phyloP scores from a whole-genome alignment of 176 grass and related monocot species.

The Eragrostis nindensis region DNA sequence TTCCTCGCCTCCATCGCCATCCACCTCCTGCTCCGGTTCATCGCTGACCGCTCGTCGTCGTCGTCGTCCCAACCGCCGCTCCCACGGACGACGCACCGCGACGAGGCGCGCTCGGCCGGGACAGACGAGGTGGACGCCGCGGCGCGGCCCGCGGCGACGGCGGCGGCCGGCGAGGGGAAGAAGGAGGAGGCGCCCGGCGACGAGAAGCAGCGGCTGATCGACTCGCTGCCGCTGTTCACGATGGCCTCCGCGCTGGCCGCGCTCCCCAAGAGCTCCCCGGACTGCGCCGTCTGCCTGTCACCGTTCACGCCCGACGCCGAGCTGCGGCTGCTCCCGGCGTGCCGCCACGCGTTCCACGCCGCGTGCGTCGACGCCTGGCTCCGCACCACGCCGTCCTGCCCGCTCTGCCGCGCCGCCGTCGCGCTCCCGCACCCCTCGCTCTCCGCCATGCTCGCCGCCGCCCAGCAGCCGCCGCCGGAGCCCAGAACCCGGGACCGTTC shows the following conservation, averaged over 20 bases:
- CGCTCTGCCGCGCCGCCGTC: constrained; percentile 85
- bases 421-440: constrained; percentile 53
- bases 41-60: constrained; percentile 38
- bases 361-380: constrained; percentile 91
- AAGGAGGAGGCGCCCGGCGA: not conserved
- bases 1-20: constrained; percentile 68
- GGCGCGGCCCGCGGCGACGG: not conserved
- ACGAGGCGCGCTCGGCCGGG: not conserved
- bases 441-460: constrained; percentile 48
- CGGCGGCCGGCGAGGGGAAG: not conserved
- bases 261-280: constrained; percentile 74
- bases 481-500: constrained; percentile 17
- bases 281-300: constrained; percentile 92
- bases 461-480: not conserved
- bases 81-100: constrained; percentile 10
- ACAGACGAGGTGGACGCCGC: not conserved
- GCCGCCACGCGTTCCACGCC: constrained; percentile 92
- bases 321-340: constrained; percentile 85
- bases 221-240: constrained; percentile 84
- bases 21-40: constrained; percentile 66
- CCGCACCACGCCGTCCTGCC: constrained; percentile 77
- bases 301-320: constrained; percentile 75
- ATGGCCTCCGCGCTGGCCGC: constrained; percentile 67
- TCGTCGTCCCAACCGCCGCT: not conserved
- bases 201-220: constrained; percentile 65